Percentiles rank a stretch among this genome's conserved stretches.
Evolutionary conservation across 225 moss, liverwort and hornwort species (phyloP).

Genomic region (Sphagnum tenellum): DNA sequence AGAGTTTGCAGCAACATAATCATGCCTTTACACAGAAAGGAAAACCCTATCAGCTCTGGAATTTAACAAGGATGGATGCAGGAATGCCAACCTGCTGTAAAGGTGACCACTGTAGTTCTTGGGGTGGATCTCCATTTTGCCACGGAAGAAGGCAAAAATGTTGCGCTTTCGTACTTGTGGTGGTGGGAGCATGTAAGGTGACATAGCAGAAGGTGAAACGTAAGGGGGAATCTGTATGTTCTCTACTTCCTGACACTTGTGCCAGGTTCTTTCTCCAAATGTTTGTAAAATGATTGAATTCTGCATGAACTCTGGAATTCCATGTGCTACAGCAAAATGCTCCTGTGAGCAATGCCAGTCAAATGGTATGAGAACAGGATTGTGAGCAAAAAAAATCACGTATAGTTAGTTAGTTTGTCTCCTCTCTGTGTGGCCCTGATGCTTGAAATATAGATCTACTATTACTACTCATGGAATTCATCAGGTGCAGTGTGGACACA

Average conservation of each 20-base stretch:
- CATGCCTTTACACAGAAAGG: no score
- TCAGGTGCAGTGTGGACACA: no score
- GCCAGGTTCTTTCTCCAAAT: constrained; percentile 55
- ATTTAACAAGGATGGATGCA: no score
- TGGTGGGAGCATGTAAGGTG: constrained; percentile 27
- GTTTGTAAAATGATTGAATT: constrained; percentile 84
- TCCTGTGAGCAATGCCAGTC: constrained; percentile 24
- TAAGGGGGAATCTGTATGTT: constrained; percentile 87
- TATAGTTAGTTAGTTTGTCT: no score
- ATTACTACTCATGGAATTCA: no score
- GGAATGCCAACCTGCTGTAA: constrained; percentile 58
- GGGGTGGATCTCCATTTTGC: constrained; percentile 91
- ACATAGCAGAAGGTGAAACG: constrained; percentile 40
- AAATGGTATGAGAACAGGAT: no score
- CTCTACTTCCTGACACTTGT: constrained; percentile 70
- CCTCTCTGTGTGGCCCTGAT: no score
- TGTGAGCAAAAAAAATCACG: no score
- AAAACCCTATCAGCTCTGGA: no score
- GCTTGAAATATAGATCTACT: no score
- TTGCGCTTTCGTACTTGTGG: constrained; percentile 33
- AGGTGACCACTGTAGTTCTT: constrained; percentile 71
- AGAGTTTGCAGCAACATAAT: no score
- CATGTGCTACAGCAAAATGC: constrained; percentile 36
- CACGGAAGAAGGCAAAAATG: constrained; percentile 84
- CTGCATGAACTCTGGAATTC: constrained; percentile 63